Base-by-base conservation (phyloP, 108 stramenopile genomes). In the Asterionellopsis glacialis region DNA sequence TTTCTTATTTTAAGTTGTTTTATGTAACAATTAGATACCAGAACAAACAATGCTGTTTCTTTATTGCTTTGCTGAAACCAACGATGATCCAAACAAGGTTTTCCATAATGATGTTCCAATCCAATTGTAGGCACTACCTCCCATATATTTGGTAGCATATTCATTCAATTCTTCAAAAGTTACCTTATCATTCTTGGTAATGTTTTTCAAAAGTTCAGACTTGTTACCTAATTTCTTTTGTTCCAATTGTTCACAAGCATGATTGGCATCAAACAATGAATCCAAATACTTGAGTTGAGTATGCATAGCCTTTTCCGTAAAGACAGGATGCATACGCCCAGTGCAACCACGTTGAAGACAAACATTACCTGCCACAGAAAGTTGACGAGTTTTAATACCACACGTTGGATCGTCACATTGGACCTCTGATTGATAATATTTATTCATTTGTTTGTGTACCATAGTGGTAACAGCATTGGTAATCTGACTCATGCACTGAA, bases 251-350 rank as follows among this genome's bases (percentile, higher is more conserved):
- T 85, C 68, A 40, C 64, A 69, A 10, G 77, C 79, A 69, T 88
- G 89, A 9, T 75, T 58, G 47, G 81, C 26, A 57, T 94, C 85
- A 57, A 88, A 88, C 50, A 94, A 75, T 39, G 77, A 80, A 63
- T 90, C 83, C 41, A 90, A 63, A 50, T 94, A 94, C 64, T 90
- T 90, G 50, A 90, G 79, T 64, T 94, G 92, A 12, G 78, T 90
- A 18, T 87, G 77, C 0, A 94, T 59, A 12, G 69, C 51, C 11
- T 70, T 68, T 48, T 87, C 88, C 5, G 64, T 65, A 41, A 72
- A 70, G 21, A 72, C 61, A 12, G 75, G 45, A 22, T 52, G 64
- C 83, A 90, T 82, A 23, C 72, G 67, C 1, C 88, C 92, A 64
- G 72, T 84, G 74, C 92, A 93, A 26, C 87, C 85, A 0, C 62